These are phyloP conservation scores for Rhizopogon sp. DNA, from an alignment of 768 basidiomycete genomes.

Conservation along the genomic window DNA sequence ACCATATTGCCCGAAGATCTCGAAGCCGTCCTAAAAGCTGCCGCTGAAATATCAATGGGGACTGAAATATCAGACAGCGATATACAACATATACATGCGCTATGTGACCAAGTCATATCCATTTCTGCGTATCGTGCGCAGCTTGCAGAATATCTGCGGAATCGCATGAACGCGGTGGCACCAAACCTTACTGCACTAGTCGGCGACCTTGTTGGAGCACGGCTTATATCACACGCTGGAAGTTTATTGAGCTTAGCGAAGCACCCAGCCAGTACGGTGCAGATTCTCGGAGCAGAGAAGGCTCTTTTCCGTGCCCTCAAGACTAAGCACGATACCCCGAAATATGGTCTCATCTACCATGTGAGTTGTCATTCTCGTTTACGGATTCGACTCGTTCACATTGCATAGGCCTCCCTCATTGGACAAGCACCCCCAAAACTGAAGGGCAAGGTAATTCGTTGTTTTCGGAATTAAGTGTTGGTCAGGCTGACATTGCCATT, in stretches of 20 bases:
- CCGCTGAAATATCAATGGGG: slow-evolving; percentile 98
- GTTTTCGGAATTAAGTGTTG: slow-evolving; percentile 1
- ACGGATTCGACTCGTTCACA: slow-evolving; percentile 2
- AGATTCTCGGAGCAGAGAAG: slow-evolving; percentile 76
- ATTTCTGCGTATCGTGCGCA: slow-evolving; percentile 94
- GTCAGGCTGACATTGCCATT: neutral
- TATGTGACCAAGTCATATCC: slow-evolving; percentile 97
- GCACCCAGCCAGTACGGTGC: slow-evolving; percentile 75
- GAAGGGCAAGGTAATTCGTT: slow-evolving; percentile 78
- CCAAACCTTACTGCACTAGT: slow-evolving; percentile 90
- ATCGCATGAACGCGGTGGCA: slow-evolving; percentile 97
- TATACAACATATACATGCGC: slow-evolving; percentile 92
- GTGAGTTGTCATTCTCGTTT: slow-evolving; percentile 36
- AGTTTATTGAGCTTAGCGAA: slow-evolving; percentile 67
- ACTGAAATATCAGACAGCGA: slow-evolving; percentile 98
- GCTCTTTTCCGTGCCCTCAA: slow-evolving; percentile 73
- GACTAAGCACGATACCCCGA: slow-evolving; percentile 93
- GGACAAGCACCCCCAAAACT: slow-evolving; percentile 97
- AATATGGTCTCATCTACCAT: slow-evolving; percentile 99
- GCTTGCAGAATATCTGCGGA: slow-evolving; percentile 92
- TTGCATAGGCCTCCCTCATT: slow-evolving; percentile 77
- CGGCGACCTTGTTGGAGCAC: slow-evolving; percentile 72
- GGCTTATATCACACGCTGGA: slow-evolving; percentile 72
- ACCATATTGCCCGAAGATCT: slow-evolving; percentile 95
- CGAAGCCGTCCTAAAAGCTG: slow-evolving; percentile 89